Evolutionary conservation across 495 filamentous ascomycete genomes (phyloP).

Genomic region (Lichenothelia convexa): DNA sequence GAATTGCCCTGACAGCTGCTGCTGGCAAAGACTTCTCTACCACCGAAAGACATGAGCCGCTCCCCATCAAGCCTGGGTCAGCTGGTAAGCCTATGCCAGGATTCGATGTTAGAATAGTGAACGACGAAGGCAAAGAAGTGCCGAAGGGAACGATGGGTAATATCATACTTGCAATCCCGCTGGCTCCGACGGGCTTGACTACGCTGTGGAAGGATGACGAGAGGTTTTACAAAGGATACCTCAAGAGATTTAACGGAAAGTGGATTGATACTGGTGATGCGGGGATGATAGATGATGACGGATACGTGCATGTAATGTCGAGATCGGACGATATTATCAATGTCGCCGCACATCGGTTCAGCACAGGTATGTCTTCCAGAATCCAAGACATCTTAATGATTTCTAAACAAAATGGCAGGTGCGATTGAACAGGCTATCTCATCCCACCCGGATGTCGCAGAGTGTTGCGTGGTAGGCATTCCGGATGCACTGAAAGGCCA

Average conservation of each 20-base stretch:
- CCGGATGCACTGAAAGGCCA: conserved; percentile 77
- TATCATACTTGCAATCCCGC: conserved; percentile 64
- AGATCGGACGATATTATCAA: conserved; percentile 88
- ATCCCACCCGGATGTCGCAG: conserved; percentile 54
- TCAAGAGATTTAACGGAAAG: conserved; percentile 57
- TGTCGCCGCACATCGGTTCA: conserved; percentile 81
- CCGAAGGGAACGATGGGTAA: conserved; percentile 64
- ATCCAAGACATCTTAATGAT: background rate
- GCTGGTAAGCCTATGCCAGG: conserved; percentile 83
- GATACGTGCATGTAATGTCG: conserved; percentile 75
- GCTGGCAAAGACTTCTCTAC: conserved; percentile 26
- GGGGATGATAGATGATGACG: conserved; percentile 63
- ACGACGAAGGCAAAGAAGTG: conserved; percentile 58
- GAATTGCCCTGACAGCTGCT: conserved; percentile 46
- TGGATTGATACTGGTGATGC: conserved; percentile 88
- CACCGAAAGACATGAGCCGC: conserved; percentile 15
- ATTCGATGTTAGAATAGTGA: conserved; percentile 68
- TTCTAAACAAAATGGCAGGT: conserved; percentile 22
- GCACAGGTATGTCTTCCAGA: conserved; percentile 44
- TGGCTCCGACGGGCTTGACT: conserved; percentile 72
- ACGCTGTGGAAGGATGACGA: conserved; percentile 72
- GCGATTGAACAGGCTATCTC: conserved; percentile 81
- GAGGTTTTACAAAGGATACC: conserved; percentile 62
- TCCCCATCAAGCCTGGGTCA: conserved; percentile 58
- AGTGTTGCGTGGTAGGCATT: conserved; percentile 70